These are phyloP conservation scores for Leccinum variabile DNA, from an alignment of 1,284 basidiomycete species.

Conservation along the genomic window DNA sequence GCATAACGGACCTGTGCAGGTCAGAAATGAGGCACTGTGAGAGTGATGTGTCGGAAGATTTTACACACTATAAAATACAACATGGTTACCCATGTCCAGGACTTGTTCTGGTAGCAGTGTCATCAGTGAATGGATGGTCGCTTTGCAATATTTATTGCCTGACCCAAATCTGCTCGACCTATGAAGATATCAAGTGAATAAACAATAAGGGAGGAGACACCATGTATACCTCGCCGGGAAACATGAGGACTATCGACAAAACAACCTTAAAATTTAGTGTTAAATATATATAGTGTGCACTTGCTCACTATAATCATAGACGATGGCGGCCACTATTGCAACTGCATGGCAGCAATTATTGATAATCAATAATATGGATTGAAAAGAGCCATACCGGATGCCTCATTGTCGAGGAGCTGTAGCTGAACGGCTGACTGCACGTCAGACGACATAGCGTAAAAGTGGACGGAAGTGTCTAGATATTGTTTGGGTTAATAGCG, in stretches of 20 bases:
- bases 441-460: no score
- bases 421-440: no score
- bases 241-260: background rate
- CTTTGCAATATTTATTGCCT: background rate
- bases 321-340: accelerated
- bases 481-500: no score
- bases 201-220: background rate
- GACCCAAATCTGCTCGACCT: background rate
- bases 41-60: no score
- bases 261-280: background rate
- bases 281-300: background rate
- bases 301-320: background rate
- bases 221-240: background rate
- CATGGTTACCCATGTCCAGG: background rate
- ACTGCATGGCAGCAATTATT: background rate
- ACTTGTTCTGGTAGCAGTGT: background rate
- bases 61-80: no score
- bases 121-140: background rate
- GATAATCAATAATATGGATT: no score
- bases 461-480: no score
- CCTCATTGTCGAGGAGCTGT: no score
- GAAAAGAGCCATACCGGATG: no score
- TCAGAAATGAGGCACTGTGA: background rate
- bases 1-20: no score
- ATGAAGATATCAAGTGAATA: background rate